Evolutionary conservation across 768 basidiomycete genomes (phyloP).

Genomic region (Crucibulum laeve): DNA sequence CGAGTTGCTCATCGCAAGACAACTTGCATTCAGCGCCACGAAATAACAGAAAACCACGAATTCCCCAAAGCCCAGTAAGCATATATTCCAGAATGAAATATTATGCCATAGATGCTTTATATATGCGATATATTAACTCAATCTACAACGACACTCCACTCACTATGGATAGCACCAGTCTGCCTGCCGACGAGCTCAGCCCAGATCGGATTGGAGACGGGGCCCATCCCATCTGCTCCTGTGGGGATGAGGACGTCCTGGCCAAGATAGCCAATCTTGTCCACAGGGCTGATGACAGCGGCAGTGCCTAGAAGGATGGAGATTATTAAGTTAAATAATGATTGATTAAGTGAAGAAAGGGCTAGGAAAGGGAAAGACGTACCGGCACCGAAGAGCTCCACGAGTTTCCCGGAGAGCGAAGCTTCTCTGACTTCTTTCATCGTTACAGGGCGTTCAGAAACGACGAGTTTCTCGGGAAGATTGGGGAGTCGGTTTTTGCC

Average conservation of each 20-base stretch:
- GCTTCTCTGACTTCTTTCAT: constrained; percentile 71
- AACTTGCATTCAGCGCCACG: too few relatives aligned
- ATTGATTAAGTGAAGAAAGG: constrained; percentile 1
- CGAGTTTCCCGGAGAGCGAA: constrained; percentile 55
- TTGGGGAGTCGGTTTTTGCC: constrained; percentile 37
- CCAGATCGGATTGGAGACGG: constrained; percentile 68
- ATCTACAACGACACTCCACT: constrained; percentile 64
- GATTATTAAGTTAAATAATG: neutral
- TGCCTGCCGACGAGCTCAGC: constrained; percentile 77
- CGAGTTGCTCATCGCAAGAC: too few relatives aligned
- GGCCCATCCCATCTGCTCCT: constrained; percentile 74
- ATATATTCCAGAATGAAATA: too few relatives aligned
- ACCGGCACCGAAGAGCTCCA: constrained; percentile 85
- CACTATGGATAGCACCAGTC: constrained; percentile 69
- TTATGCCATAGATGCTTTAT: neutral
- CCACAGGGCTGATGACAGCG: constrained; percentile 68
- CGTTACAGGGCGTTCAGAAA: constrained; percentile 67
- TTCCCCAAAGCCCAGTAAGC: too few relatives aligned
- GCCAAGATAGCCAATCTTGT: constrained; percentile 70
- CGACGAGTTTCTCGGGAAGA: constrained; percentile 50
- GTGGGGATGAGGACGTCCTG: constrained; percentile 61
- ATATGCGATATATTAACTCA: too few relatives aligned
- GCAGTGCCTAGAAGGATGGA: constrained; percentile 59
- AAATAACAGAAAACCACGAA: too few relatives aligned
- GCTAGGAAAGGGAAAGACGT: constrained; percentile 15